Base-by-base conservation (phyloP, 2,329 filamentous ascomycete species). In the Talaromyces pinophilus region DNA sequence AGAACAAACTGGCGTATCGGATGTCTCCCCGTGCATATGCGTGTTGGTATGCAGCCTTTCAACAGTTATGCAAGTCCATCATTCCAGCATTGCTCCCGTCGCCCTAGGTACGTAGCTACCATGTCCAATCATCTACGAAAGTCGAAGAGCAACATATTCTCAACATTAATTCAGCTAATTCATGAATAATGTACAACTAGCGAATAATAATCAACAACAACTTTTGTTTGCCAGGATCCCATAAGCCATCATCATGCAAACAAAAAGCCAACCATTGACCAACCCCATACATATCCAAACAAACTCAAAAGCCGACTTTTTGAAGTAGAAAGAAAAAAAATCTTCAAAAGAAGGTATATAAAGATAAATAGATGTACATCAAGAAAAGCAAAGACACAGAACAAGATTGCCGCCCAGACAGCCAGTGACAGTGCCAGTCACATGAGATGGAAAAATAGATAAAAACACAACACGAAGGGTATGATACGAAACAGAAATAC, bases 401-500 rank as follows among this genome's bases (percentile, higher is more conserved):
- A 44, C 6, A 44, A 59, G 28, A 22, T 25, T 25, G 54, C 57
- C 38, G 22, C 57, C 38, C 40, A 60, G 38, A 46, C 46, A 33
- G 22, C 40, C 22, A 44, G 40, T 60, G 40, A 59, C 40, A 19
- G 10, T 44, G 38, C 38, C 38, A 19, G 57, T 28, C 35, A 60
- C 25, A 46, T 33, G 22, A 46, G 33, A 44, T 59, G 38, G 38
- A 42, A n/a, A 65, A 54, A 50, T 15, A 35, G 28, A 52, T 25
- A 57, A 30, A 59, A 62, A 59, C 60, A 66, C 46, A 66, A 44
- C 64, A 66, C 35, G 61, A 62, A 66, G 64, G 64, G 64, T 66
- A 66, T 66, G 64, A 63, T 66, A 50, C 38, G 35, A 48, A 65
- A 48, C 19, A 33, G 30, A 63, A 35, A 64, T 38, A 50, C 13